Evolutionary conservation across 768 basidiomycete species (phyloP), one percentile per base, ranked within the genome.

Genomic region (Lentinula lateritia): DNA sequence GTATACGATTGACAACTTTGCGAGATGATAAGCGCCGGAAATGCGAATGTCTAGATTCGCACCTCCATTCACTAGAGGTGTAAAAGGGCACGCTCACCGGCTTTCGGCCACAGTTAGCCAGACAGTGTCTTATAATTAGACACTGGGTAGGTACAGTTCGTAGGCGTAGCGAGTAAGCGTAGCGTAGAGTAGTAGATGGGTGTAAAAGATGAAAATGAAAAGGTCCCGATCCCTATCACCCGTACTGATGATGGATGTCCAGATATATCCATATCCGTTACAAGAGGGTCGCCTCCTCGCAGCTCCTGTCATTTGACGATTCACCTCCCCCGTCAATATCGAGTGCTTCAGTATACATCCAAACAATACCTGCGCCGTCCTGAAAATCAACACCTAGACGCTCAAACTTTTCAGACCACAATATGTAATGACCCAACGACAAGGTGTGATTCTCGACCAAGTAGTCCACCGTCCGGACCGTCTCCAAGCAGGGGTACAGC

Each of bases 281-380:
- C n/a, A n/a, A n/a, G n/a, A 45, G n/a, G 15, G 43, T 45, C 1
- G 15, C 6, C 43, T 13, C 12, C 7, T 39, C 32, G 28, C 5
- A 52, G 16, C 34, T 34, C 7, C 7, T 52, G 20, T 52, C 67
- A 5, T 68, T 28, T 6, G 35, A 52, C 12, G 28, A n/a, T n/a
- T 13, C 38, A 18, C 53, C 20, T 5, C 15, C 35, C 10, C 16
- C 38, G 28, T 5, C 16, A 36, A n/a, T 13, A 23, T 35, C 32
- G 34, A 12, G 50, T 35, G 35, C 58, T n/a, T 80, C 76, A 2
- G 67, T 68, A 62, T 81, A 81, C 45, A 76, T 64, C 81, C 82
- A 85, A 54, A 83, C 69, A 35, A 83, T 79, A 36, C 80, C 80
- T 67, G 82, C 83, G 15, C 82, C 82, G 64, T 84, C 83, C 65